These are phyloP conservation scores for Skeletonema tropicum DNA, from an alignment of 108 stramenopile genomes.

Conservation along the genomic window DNA sequence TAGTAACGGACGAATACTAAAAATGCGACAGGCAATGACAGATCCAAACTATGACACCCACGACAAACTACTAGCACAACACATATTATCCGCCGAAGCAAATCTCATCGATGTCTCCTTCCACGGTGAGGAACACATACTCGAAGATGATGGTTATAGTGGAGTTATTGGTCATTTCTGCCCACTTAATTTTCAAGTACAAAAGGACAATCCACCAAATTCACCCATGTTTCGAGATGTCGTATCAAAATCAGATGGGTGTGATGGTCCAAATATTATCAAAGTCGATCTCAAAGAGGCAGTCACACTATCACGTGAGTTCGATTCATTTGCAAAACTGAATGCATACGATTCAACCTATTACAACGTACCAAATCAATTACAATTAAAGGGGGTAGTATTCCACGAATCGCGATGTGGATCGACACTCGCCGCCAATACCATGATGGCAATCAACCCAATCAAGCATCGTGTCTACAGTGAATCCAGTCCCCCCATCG, in stretches of 20 bases:
- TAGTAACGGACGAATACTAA: constrained; percentile 1
- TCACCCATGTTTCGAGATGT: constrained; percentile 84
- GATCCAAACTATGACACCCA: constrained; percentile 23
- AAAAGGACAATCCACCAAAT: constrained; percentile 37
- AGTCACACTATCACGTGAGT: constrained; percentile 55
- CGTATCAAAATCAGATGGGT: constrained; percentile 47
- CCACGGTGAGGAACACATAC: background rate
- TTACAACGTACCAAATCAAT: constrained; percentile 32
- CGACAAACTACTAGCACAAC: constrained; percentile 11
- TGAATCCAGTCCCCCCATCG: constrained; percentile 81
- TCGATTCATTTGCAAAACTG: constrained; percentile 32
- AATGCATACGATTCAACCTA: constrained; percentile 7
- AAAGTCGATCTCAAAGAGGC: constrained; percentile 61
- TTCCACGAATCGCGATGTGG: constrained; percentile 97
- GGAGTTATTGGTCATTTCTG: constrained; percentile 39
- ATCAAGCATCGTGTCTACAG: constrained; percentile 77
- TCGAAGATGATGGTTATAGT: constrained; percentile 29
- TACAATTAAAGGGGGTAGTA: constrained; percentile 78
- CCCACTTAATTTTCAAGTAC: constrained; percentile 29
- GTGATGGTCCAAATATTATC: constrained; percentile 28
- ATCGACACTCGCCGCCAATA: constrained; percentile 94
- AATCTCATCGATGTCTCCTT: constrained; percentile 33
- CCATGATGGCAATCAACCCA: constrained; percentile 80
- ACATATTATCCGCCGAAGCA: constrained; percentile 22
- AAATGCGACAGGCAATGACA: constrained; percentile 29